Conservation (phyloP, 2,329 filamentous ascomycete genomes). For the Macroventuria anomochaeta region DNA sequence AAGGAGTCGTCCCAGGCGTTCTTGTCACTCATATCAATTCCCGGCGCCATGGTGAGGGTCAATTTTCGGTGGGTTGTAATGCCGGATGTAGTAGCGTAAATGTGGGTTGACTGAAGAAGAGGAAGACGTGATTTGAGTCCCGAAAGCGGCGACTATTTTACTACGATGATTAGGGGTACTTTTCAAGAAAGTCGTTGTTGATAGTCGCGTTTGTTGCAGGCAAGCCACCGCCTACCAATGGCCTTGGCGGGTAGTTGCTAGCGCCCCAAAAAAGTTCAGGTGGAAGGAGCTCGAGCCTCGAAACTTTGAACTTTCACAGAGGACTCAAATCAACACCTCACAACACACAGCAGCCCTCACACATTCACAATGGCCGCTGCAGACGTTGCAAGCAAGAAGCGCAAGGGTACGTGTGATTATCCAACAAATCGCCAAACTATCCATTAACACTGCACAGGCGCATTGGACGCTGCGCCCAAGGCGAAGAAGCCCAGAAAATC, state of each 20-base stretch:
- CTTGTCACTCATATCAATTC: slow-evolving; percentile 38
- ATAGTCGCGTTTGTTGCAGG: slow-evolving; percentile 3
- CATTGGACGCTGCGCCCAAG: slow-evolving; percentile 42
- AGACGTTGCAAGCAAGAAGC: slow-evolving; percentile 61
- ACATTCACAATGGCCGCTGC: slow-evolving; percentile 59
- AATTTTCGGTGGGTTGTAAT: neutral
- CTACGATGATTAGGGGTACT: neutral
- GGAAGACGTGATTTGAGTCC: neutral
- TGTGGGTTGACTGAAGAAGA: neutral
- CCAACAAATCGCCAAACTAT: neutral
- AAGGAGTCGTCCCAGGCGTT: slow-evolving; percentile 50
- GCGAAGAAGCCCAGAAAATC: slow-evolving; percentile 50
- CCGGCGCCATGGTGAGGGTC: slow-evolving; percentile 27
- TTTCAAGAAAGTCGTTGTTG: neutral
- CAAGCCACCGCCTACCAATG: slow-evolving; percentile 7
- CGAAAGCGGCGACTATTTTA: neutral
- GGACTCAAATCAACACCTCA: slow-evolving; percentile 12
- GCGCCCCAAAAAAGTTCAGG: slow-evolving; percentile 41
- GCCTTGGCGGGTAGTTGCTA: slow-evolving; percentile 31
- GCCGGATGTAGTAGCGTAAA: neutral
- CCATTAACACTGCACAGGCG: slow-evolving; percentile 37
- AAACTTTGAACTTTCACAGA: slow-evolving; percentile 42
- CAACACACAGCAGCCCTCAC: slow-evolving; percentile 20
- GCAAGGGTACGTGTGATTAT: slow-evolving; percentile 54
- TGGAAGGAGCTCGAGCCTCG: slow-evolving; percentile 34